phyloP scores from a whole-genome alignment of 345 rosid genomes.

The Theobroma cacao region DNA sequence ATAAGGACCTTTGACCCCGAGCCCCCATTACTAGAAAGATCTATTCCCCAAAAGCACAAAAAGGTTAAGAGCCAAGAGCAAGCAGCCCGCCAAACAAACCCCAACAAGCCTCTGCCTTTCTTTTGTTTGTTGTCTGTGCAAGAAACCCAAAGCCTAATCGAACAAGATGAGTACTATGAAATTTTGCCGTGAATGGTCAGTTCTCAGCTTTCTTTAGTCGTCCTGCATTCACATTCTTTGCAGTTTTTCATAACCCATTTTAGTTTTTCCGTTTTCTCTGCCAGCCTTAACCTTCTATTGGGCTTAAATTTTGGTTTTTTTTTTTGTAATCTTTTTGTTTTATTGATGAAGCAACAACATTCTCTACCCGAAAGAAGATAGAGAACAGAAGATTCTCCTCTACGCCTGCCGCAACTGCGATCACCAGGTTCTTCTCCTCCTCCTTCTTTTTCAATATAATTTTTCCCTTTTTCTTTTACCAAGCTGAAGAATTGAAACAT shows the following conservation, averaged over 20 bases:
- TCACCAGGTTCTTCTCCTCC: slow-evolving; percentile 50
- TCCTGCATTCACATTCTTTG: not conserved
- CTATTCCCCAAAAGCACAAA: not conserved
- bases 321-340: not conserved
- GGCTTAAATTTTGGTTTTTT: not conserved
- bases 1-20: too few species aligned
- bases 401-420: slow-evolving; percentile 88
- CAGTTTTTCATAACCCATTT: not conserved
- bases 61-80: not conserved
- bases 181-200: slow-evolving; percentile 84
- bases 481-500: not conserved
- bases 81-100: not conserved
- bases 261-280: not conserved
- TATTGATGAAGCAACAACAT: slow-evolving; percentile 60
- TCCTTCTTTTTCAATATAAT: not conserved
- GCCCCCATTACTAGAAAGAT: not conserved
- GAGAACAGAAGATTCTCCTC: slow-evolving; percentile 54
- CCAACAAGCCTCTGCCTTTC: not conserved
- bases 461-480: too few species aligned
- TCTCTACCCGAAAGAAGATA: slow-evolving; percentile 72
- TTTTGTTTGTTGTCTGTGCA: not conserved
- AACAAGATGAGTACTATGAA: slow-evolving; percentile 80
- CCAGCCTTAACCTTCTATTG: not conserved
- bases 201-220: not conserved
- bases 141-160: not conserved